Conservation (phyloP, 257 asterid species). For the Plantago elongata region DNA sequence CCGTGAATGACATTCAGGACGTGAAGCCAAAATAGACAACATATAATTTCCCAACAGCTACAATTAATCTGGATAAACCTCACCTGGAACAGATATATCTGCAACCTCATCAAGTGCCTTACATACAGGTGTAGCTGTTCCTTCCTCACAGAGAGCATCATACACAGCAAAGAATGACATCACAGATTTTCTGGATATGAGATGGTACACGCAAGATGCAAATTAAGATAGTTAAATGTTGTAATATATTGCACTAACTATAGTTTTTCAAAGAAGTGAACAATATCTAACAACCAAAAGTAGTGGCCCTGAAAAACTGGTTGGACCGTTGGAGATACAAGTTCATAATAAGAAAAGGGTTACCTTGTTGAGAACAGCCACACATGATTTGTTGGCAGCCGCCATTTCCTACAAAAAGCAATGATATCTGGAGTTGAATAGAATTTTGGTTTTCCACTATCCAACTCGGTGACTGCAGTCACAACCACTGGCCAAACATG, state of each 20-base stretch:
- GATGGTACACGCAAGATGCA: constrained; percentile 8
- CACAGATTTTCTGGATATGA: constrained; percentile 72
- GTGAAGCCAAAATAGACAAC: constrained; percentile 16
- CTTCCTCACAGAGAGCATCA: constrained; percentile 97
- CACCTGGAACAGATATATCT: constrained; percentile 87
- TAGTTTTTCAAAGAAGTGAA: not conserved
- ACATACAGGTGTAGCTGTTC: constrained; percentile 89
- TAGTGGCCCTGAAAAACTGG: too few species aligned
- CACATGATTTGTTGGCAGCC: constrained; percentile 86
- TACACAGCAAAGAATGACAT: constrained; percentile 85
- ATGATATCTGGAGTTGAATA: constrained; percentile 87
- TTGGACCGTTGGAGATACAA: too few species aligned
- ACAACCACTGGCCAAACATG: constrained; percentile 65
- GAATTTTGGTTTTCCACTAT: constrained; percentile 86
- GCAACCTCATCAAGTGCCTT: constrained; percentile 88
- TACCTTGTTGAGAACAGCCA: constrained; percentile 98
- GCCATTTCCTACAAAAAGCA: constrained; percentile 89
- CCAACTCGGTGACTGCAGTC: constrained; percentile 93
- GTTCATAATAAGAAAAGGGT: not conserved
- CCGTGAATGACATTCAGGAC: constrained; percentile 13
- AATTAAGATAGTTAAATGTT: constrained; percentile 9
- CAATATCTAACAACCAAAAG: constrained; percentile 13
- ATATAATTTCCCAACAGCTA: constrained; percentile 15
- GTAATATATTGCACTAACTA: constrained; percentile 15
- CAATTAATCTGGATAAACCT: constrained; percentile 21